A percentile compares a stretch with the other conserved stretches of the same genome.
Evolutionary conservation across 2,329 filamentous ascomycete species (phyloP).

Genomic region (Aspergillus sp.): DNA sequence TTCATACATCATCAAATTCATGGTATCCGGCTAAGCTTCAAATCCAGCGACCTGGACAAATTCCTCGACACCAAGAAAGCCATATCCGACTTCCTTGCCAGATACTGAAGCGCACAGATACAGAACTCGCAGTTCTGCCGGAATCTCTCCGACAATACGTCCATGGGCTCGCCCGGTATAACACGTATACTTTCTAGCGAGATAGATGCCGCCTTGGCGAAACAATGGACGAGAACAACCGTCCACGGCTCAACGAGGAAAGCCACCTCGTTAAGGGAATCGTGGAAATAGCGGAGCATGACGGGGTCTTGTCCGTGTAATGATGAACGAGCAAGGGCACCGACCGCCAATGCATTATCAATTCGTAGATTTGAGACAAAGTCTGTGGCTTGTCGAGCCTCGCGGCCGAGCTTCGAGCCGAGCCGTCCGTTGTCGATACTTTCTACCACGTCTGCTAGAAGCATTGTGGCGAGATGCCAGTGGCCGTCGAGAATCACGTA

Average conservation of each 20-base stretch:
- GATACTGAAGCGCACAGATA: constrained; percentile 4
- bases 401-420: neutral
- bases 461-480: constrained; percentile 57
- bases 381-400: neutral
- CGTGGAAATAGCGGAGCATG: constrained; percentile 2
- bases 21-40: neutral
- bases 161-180: no score
- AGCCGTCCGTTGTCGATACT: constrained; percentile 45
- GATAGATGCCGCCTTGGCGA: constrained; percentile 5
- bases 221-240: neutral
- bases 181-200: neutral
- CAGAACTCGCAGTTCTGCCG: constrained; percentile 5
- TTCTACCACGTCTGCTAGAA: constrained; percentile 56
- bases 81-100: constrained; percentile 2
- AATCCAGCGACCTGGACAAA: neutral
- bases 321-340: neutral
- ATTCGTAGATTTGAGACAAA: neutral
- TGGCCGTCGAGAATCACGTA: constrained; percentile 59
- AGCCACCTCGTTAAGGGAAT: neutral
- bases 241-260: constrained; percentile 8
- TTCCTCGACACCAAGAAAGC: neutral
- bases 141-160: neutral
- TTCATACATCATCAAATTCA: neutral
- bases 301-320: neutral
- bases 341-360: neutral